A percentile compares a stretch with the other conserved stretches of the same genome.
phyloP scores from a whole-genome alignment of 805 yeast genomes.

The Pichia thaimueangensis region DNA sequence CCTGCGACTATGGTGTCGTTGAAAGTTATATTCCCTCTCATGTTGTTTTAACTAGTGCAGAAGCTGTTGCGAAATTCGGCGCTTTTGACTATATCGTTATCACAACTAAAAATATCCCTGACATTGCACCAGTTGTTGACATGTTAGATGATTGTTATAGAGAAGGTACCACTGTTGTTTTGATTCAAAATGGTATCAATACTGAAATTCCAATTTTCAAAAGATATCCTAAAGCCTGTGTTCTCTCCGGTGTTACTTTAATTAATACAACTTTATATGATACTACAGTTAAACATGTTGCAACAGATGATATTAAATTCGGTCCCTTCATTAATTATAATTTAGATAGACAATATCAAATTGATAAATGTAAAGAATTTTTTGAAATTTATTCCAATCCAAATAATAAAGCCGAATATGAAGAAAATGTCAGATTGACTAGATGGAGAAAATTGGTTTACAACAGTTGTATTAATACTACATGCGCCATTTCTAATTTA shows the following conservation, averaged over 20 bases:
- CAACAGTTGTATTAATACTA: conserved; percentile 40
- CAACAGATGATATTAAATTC: conserved; percentile 26
- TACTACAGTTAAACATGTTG: conserved; percentile 28
- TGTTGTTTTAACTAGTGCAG: conserved; percentile 26
- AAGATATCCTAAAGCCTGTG: conserved; percentile 29
- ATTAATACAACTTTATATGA: conserved; percentile 30
- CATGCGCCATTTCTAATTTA: conserved; percentile 34
- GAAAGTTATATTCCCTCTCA: conserved; percentile 48
- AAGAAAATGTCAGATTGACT: conserved; percentile 31
- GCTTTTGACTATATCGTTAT: conserved; percentile 32
- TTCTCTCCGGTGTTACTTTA: conserved; percentile 35
- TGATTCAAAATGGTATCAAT: conserved; percentile 36
- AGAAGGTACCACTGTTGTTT: conserved; percentile 28
- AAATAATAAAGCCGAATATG: conserved; percentile 24
- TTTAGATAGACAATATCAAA: conserved; percentile 20
- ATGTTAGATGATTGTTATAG: conserved; percentile 28
- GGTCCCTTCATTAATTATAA: conserved; percentile 32
- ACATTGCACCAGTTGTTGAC: conserved; percentile 43
- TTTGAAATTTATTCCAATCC: conserved; percentile 29
- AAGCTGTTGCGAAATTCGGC: conserved; percentile 36
- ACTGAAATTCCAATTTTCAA: conserved; percentile 29
- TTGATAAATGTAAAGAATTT: conserved; percentile 26
- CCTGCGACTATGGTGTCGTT: conserved; percentile 53
- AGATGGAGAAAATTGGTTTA: conserved; percentile 42
- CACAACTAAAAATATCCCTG: conserved; percentile 61